Base-by-base conservation (phyloP, 2,329 filamentous ascomycete species). In the Alternaria metachromatica region DNA sequence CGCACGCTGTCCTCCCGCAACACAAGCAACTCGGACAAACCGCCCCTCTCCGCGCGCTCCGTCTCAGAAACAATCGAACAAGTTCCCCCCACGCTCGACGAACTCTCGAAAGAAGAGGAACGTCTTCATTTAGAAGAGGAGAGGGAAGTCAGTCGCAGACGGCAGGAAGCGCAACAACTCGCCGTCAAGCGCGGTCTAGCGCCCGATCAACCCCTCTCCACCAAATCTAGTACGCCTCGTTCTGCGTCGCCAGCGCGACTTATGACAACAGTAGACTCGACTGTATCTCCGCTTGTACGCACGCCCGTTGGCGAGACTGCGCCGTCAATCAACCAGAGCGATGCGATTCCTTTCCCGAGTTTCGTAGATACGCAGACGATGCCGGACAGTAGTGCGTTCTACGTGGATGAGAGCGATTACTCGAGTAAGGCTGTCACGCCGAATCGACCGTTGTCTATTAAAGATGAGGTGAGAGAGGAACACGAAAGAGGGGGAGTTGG, bases 101-200 rank as follows among this genome's bases (percentile, higher is more conserved):
- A 89, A 58, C 73, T 90, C 12, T 84, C 86, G 69, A 81, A 81
- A 33, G 87, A 90, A 77, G 88, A 90, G 73, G 85, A 87, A 21
- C 80, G 79, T 28, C 76, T 85, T 0, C 84, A 82, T 51, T 69
- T 80, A 33, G 81, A 89, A 72, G 87, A 91, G 73, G 89, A 90
- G 72, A 77, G 78, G 4, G 82, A 84, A 41, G 80, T 90, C 25
- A 79, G 84, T 59, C 80, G 82, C 53, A 87, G 84, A 70, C 81
- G 88, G 37, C 79, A 83, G 41, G 86, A 86, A 48, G 89, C 88
- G 4, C 83, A 84, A 33, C 81, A 83, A 48, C 74, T 90, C 20
- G 88, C 89, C 10, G 69, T 84, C 11, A 83, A 83, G 62, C 83
- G 85, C 26, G 88, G 88, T 2, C 73, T 90, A 15, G 76, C 72